Conservation (phyloP, 495 filamentous ascomycete species). For the Penicillium soppii region DNA sequence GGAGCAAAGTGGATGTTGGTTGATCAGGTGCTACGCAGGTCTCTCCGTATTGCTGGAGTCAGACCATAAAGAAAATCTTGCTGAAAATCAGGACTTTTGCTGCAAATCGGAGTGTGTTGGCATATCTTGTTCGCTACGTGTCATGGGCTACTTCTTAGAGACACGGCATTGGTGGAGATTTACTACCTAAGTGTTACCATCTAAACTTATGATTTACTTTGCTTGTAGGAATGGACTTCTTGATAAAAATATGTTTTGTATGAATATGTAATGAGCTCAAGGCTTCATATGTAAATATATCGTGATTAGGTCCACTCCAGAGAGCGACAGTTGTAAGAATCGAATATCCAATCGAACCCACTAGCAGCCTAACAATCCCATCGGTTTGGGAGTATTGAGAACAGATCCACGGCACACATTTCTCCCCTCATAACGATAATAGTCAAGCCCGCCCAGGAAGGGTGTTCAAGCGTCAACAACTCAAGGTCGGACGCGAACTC, state of each 20-base stretch:
- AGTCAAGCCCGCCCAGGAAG: conserved; percentile 10
- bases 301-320: background rate
- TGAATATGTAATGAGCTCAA: conserved; percentile 5
- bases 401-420: conserved; percentile 2
- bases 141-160: too few relatives aligned
- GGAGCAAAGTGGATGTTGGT: too few relatives aligned
- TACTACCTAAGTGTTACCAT: background rate
- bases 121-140: too few relatives aligned
- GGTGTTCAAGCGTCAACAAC: conserved; percentile 44
- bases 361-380: background rate
- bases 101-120: too few relatives aligned
- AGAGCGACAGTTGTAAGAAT: conserved; percentile 9
- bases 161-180: background rate
- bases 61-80: too few relatives aligned
- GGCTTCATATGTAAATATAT: conserved; percentile 4
- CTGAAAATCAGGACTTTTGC: too few relatives aligned
- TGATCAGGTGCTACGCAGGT: too few relatives aligned
- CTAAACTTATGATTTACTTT: background rate
- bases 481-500: conserved; percentile 38
- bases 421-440: background rate
- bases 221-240: background rate
- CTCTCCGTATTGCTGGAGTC: too few relatives aligned
- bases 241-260: background rate
- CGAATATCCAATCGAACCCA: conserved; percentile 6
- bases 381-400: conserved; percentile 1